These are phyloP conservation scores for Scheffersomyces quercinus DNA, from an alignment of 1,139 yeast species.

Conservation along the genomic window DNA sequence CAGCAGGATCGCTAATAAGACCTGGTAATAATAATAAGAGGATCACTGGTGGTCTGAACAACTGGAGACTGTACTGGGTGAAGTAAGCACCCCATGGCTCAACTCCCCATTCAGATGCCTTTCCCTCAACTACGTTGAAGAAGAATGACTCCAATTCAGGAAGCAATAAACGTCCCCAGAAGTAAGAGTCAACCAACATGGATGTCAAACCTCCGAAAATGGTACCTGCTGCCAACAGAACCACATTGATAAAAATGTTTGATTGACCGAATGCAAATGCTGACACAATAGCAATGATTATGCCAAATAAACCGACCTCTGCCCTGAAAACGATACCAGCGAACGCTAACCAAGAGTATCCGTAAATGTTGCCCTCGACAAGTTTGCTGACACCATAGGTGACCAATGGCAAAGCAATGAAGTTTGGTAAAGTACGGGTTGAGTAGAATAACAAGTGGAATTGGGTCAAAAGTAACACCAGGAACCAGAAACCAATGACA, in stretches of 20 bases:
- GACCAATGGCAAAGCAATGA: conserved; percentile 77
- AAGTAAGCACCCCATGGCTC: conserved; percentile 76
- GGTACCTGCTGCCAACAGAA: conserved; percentile 54
- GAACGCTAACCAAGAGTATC: conserved; percentile 61
- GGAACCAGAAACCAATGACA: conserved; percentile 56
- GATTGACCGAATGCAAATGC: conserved; percentile 45
- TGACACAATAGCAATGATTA: conserved; percentile 45
- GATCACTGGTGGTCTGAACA: conserved; percentile 67
- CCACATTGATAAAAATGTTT: conserved; percentile 32
- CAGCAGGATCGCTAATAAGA: conserved; percentile 39
- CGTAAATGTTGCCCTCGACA: conserved; percentile 52
- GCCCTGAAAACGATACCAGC: conserved; percentile 69
- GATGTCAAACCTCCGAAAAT: conserved; percentile 53
- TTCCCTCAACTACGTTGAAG: conserved; percentile 74
- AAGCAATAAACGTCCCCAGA: conserved; percentile 60
- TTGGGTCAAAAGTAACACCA: conserved; percentile 59
- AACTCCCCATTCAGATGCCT: conserved; percentile 78
- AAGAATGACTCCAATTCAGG: conserved; percentile 78
- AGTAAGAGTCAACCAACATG: conserved; percentile 64
- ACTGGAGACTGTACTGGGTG: conserved; percentile 39
- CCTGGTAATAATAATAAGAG: conserved; percentile 50
- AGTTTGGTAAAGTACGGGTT: conserved; percentile 83
- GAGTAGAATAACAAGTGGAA: conserved; percentile 80
- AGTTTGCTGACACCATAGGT: conserved; percentile 54
- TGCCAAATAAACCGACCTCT: conserved; percentile 67